Evolutionary conservation across 495 filamentous ascomycete genomes (phyloP), one percentile per base, ranked within the genome.

Genomic region (Cercophora sp.): DNA sequence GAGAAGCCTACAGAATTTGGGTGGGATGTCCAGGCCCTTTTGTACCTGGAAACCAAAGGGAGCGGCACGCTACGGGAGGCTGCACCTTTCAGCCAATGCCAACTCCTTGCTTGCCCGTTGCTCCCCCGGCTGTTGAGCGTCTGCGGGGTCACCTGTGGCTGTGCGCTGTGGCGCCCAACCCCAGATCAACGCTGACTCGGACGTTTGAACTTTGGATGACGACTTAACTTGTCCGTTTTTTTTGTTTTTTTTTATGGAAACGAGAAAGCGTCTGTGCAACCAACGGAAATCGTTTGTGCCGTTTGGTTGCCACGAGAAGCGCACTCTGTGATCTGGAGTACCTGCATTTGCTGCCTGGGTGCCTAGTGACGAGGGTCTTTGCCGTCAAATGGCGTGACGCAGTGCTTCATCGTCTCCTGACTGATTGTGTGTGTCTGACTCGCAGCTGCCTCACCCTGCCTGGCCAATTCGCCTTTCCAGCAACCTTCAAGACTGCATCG

Each of bases 61-160:
- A 26, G 29, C 35, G 18, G 37, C 31, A 22, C 6, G 24, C 50
- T 31, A 24, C 26, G 47, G 47, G 26, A 2, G 22, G 47, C 47
- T 37, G 20, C 32, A 13, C 13, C 32, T 39, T 20, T 26, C 35
- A 40, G 32, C 25, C 48, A 51, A 51, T 51, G 18, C 34, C 40
- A 43, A 11, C 11, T 22, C 19, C 18, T 2, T 8, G 6, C 5
- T 22, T 22, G 19, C 18, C 16, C 19, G 16, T n/a, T 22, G 18
- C 26, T 43, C 40, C 19, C 40, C 40, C n/a, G n/a, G n/a, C n/a
- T n/a, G n/a, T 29, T 15, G 35, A 40, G 52, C 52, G 49, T 55
- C 61, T 65, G 60, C 60, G 63, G 63, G 61, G 63, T 59, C 43
- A 42, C 4, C n/a, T 59, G 63, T 66, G 63, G 63, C 63, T 66